These are phyloP conservation scores for Corylus americana DNA, from an alignment of 306 rosid species.

Conservation along the genomic window DNA sequence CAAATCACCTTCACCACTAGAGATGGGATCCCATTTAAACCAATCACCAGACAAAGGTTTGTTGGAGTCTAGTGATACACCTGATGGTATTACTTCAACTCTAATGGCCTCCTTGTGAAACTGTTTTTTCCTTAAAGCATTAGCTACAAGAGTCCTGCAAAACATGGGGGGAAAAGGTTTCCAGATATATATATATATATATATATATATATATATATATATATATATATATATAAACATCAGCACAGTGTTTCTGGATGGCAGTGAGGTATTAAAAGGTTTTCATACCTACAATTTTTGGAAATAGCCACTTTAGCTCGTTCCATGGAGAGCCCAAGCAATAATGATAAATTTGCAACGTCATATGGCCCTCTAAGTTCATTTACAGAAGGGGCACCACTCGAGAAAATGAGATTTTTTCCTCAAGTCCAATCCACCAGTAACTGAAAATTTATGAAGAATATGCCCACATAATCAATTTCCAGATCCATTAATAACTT, in stretches of 20 bases:
- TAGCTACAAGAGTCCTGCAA: conserved; percentile 69
- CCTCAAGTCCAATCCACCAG: conserved; percentile 91
- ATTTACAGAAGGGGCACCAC: conserved; percentile 73
- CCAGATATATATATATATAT: conserved; percentile 2
- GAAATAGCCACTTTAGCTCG: conserved; percentile 81
- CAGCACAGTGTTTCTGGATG: conserved; percentile 1
- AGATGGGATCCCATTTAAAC: conserved; percentile 77
- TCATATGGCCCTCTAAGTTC: conserved; percentile 89
- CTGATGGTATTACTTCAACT: conserved; percentile 60
- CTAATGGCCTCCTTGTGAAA: conserved; percentile 71
- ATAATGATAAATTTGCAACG: conserved; percentile 72
- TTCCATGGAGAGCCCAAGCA: conserved; percentile 76
- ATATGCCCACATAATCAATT: conserved; percentile 22
- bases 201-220: conserved; percentile 3
- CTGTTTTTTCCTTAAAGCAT: conserved; percentile 68
- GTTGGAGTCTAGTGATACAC: conserved; percentile 39
- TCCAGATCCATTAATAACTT: neutral
- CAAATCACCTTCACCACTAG: conserved; percentile 88
- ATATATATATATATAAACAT: conserved; percentile 1
- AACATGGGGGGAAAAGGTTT: conserved; percentile 17
- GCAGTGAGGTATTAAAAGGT: conserved; percentile 16
- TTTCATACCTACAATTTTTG: conserved; percentile 78
- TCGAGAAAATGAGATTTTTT: conserved; percentile 64
- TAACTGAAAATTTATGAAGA: conserved; percentile 43
- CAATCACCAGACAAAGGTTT: conserved; percentile 24